A percentile compares a stretch with the other conserved stretches of the same genome.
Conservation (phyloP, 768 basidiomycete species). For the Cystofilobasidium bisporidii region DNA sequence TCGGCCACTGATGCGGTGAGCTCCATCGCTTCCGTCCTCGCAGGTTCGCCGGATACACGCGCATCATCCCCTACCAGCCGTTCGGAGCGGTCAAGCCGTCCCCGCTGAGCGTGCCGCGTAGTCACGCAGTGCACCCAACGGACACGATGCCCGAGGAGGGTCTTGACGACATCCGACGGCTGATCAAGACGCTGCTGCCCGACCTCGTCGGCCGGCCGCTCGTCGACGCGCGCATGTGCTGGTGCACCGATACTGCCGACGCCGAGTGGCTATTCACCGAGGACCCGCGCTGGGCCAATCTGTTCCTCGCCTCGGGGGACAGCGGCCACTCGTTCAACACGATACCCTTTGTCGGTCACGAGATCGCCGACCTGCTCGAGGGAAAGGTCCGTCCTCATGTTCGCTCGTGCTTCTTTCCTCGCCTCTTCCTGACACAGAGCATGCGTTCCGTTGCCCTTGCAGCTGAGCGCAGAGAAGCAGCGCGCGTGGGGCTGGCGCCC, state of each 20-base stretch:
- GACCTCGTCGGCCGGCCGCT: conserved; percentile 30
- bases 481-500: conserved; percentile 28
- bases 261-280: conserved; percentile 35
- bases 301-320: conserved; percentile 37
- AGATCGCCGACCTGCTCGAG: conserved; percentile 36
- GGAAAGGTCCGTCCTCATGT: conserved; percentile 30
- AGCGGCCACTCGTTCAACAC: conserved; percentile 36
- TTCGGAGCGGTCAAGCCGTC: conserved; percentile 29
- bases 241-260: conserved; percentile 36
- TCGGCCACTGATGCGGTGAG: neutral
- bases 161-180: conserved; percentile 29
- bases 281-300: conserved; percentile 33
- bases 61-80: conserved; percentile 28
- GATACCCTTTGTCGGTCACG: conserved; percentile 33
- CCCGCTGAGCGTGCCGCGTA: conserved; percentile 37
- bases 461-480: conserved; percentile 21
- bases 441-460: neutral
- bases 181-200: conserved; percentile 35
- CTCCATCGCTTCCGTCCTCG: neutral
- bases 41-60: conserved; percentile 36
- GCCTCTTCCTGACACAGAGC: neutral
- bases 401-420: neutral
- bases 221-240: conserved; percentile 35
- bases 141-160: conserved; percentile 37
- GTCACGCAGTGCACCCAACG: conserved; percentile 36